Conservation (phyloP, 2,329 filamentous ascomycete species). For the Verruconis gallopava region DNA sequence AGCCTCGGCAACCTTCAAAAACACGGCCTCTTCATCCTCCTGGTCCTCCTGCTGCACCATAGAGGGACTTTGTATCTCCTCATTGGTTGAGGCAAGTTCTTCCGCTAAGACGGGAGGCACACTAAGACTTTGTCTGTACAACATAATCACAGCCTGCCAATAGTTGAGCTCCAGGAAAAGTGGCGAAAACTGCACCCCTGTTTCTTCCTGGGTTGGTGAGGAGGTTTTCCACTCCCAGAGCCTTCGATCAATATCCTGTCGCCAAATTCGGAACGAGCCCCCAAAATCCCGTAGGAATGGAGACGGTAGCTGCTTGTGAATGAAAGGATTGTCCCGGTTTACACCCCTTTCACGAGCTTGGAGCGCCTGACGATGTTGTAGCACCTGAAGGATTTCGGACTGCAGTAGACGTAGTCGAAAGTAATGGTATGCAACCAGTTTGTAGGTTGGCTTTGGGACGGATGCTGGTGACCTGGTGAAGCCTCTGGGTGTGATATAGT, state of each 20-base stretch:
- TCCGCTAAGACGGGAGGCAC: conserved; percentile 75
- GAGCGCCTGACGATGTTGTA: conserved; percentile 84
- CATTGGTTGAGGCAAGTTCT: conserved; percentile 49
- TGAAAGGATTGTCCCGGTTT: conserved; percentile 54
- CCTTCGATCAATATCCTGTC: conserved; percentile 71
- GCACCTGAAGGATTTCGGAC: conserved; percentile 86
- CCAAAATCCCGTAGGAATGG: conserved; percentile 75
- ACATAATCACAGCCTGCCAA: conserved; percentile 93
- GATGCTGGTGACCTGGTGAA: conserved; percentile 49
- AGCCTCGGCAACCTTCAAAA: conserved; percentile 87
- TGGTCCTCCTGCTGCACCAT: conserved; percentile 51
- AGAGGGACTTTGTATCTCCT: conserved; percentile 46
- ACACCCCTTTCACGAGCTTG: conserved; percentile 55
- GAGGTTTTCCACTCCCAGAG: conserved; percentile 77
- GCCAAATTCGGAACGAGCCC: conserved; percentile 70
- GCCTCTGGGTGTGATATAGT: conserved; percentile 70
- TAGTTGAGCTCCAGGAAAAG: conserved; percentile 93
- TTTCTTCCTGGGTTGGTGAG: conserved; percentile 63
- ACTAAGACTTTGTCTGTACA: conserved; percentile 81
- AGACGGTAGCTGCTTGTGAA: conserved; percentile 66
- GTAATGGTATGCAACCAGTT: conserved; percentile 83
- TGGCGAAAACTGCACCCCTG: conserved; percentile 76
- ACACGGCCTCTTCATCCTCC: conserved; percentile 82
- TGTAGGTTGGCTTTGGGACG: conserved; percentile 63
- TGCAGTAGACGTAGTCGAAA: conserved; percentile 79